Base-by-base conservation (phyloP, 2,329 filamentous ascomycete species). In the Microascus cirrosus region DNA sequence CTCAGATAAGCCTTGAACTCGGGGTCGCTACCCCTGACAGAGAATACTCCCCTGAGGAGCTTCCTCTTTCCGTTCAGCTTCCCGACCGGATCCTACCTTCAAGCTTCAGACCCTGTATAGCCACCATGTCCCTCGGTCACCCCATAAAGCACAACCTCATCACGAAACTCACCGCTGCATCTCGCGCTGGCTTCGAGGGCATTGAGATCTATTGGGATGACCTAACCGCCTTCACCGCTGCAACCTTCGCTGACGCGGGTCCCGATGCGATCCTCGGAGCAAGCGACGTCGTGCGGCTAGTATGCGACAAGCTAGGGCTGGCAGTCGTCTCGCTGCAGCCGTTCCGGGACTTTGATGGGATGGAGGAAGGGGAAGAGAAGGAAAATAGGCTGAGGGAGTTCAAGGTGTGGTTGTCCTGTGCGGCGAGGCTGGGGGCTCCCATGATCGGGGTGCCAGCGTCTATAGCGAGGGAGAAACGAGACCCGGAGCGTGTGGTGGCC, bases 131-230 rank as follows among this genome's bases (percentile, higher is more conserved):
- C 4, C 61, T 65, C 5, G 63, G 64, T 13, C 53, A 53, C 4
- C 45, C 58, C 12, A 6, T n/a, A 13, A 25, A 20, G 7, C 45
- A 50, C 22, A 11, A 11, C 45, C 58, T 65, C n/a, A 45, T 59
- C n/a, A 60, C 36, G 20, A 65, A 65, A 57, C 57, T 65, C 28
- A 42, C 55, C 7, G 55, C 60, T 15, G 63, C 61, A 13, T 20
- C 55, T 20, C 34, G 48, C 10, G 53, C 55, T 34, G 61, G 62
- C 18, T 64, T 64, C 57, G 53, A 57, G 34, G 63, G 61, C 35
- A 54, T 65, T 25, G 63, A 65, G 55, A 50, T 65, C 22, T 64
- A 60, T 54, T 64, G 59, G 62, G 59, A 63, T 24, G 63, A 66
- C 58, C 59, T 66, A 13, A 34, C 57, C 15, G 51, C 48, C 15